Conservation (phyloP, 2,329 filamentous ascomycete species). For the Pestalotiopsis fici region DNA sequence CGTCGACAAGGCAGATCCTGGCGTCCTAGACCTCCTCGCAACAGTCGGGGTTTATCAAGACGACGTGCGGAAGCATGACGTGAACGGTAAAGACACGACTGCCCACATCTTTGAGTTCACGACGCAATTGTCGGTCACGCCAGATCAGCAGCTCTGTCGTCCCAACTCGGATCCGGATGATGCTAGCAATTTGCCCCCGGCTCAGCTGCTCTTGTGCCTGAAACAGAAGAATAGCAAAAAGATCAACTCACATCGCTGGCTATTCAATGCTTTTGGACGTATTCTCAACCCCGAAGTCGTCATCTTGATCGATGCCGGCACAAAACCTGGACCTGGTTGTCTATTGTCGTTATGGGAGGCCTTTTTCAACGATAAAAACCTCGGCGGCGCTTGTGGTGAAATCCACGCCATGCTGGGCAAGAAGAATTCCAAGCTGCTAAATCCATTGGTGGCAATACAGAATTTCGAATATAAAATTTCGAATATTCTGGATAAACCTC, state of each 20-base stretch:
- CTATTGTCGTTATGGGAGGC: slow-evolving; percentile 94
- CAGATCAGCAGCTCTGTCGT: slow-evolving; percentile 93
- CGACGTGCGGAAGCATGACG: slow-evolving; percentile 97
- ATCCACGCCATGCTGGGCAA: slow-evolving; percentile 97
- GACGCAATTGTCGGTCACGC: slow-evolving; percentile 92
- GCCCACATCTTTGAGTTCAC: slow-evolving; percentile 99
- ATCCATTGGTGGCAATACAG: slow-evolving; percentile 94
- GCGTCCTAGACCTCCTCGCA: slow-evolving; percentile 86
- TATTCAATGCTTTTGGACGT: slow-evolving; percentile 96
- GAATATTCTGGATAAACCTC: slow-evolving; percentile 97
- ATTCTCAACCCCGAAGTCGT: slow-evolving; percentile 97
- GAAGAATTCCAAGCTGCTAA: slow-evolving; percentile 87
- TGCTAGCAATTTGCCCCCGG: slow-evolving; percentile 82
- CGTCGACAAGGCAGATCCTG: slow-evolving; percentile 97
- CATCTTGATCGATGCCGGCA: slow-evolving; percentile 95
- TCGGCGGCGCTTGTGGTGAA: slow-evolving; percentile 97
- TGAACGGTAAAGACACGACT: slow-evolving; percentile 94
- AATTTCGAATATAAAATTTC: slow-evolving; percentile 99
- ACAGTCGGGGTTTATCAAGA: slow-evolving; percentile 97
- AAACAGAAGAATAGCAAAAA: slow-evolving; percentile 99
- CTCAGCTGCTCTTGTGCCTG: slow-evolving; percentile 99
- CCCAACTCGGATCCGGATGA: slow-evolving; percentile 73
- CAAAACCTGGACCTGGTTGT: slow-evolving; percentile 90
- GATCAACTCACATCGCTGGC: slow-evolving; percentile 99
- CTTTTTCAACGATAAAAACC: slow-evolving; percentile 99